Evolutionary conservation across 257 asterid species (phyloP).

Genomic region (Solanum medicagineum): DNA sequence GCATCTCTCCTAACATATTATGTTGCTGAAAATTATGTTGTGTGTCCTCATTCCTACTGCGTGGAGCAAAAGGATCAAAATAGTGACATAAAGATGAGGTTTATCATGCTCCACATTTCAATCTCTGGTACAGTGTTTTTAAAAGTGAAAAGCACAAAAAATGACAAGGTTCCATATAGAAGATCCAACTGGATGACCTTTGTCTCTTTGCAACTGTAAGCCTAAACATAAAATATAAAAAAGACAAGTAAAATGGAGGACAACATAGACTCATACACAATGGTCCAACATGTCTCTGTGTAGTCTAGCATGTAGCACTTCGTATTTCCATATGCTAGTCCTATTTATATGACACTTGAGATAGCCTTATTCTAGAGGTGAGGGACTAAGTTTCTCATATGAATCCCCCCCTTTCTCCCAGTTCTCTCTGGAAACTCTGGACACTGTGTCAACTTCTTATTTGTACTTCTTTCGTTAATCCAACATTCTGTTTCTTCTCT

Average conservation of each 20-base stretch:
- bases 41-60: not conserved
- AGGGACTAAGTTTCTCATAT: too few species aligned
- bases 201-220: not conserved
- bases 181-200: not conserved
- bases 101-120: not conserved
- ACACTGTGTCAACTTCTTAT: not conserved
- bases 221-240: not conserved
- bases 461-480: not conserved
- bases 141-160: not conserved
- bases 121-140: not conserved
- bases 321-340: too few species aligned
- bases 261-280: too few species aligned
- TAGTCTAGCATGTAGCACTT: too few species aligned
- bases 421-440: not conserved
- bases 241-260: too few species aligned
- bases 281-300: too few species aligned
- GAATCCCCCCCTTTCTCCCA: not conserved
- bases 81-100: not conserved
- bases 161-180: not conserved
- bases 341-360: too few species aligned
- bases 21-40: not conserved
- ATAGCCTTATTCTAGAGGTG: too few species aligned
- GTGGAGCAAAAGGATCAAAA: not conserved
- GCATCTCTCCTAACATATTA: not conserved
- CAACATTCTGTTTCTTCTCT: too few species aligned